phyloP scores from a whole-genome alignment of 1,284 basidiomycete species.

The Thelephora terrestris region DNA sequence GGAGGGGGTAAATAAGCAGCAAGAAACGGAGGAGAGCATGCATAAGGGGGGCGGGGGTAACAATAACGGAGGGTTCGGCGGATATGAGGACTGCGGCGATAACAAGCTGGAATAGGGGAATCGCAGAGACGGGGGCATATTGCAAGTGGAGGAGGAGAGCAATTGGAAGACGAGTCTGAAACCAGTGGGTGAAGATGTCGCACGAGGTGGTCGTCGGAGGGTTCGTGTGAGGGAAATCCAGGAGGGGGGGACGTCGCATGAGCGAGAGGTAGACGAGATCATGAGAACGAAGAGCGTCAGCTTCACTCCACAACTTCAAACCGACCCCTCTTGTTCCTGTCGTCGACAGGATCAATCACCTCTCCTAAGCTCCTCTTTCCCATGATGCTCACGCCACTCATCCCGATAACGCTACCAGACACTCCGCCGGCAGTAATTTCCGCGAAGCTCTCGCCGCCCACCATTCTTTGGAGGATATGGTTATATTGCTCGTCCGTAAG shows the following conservation, averaged over 20 bases:
- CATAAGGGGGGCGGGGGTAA: too few relatives aligned
- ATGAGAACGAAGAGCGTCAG: conserved; percentile 4
- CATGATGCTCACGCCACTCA: conserved; percentile 10
- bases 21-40: not conserved
- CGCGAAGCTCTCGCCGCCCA: conserved; percentile 45
- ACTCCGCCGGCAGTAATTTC: conserved; percentile 22
- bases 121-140: too few relatives aligned
- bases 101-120: too few relatives aligned
- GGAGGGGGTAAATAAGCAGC: not conserved
- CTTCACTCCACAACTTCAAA: conserved; percentile 59
- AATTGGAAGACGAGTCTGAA: too few relatives aligned
- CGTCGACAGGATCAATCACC: conserved; percentile 36
- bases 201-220: too few relatives aligned
- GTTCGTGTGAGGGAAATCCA: too few relatives aligned
- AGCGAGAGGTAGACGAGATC: too few relatives aligned
- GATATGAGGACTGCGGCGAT: too few relatives aligned
- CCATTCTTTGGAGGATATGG: conserved; percentile 54
- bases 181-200: too few relatives aligned
- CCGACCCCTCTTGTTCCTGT: conserved; percentile 44
- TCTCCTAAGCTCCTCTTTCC: conserved; percentile 38
- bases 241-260: too few relatives aligned
- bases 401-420: conserved; percentile 6
- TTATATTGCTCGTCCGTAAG: conserved; percentile 70
- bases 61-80: too few relatives aligned
- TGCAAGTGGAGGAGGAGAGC: too few relatives aligned